Conservation (phyloP, 805 yeast species). For the Pichia deserticola region DNA sequence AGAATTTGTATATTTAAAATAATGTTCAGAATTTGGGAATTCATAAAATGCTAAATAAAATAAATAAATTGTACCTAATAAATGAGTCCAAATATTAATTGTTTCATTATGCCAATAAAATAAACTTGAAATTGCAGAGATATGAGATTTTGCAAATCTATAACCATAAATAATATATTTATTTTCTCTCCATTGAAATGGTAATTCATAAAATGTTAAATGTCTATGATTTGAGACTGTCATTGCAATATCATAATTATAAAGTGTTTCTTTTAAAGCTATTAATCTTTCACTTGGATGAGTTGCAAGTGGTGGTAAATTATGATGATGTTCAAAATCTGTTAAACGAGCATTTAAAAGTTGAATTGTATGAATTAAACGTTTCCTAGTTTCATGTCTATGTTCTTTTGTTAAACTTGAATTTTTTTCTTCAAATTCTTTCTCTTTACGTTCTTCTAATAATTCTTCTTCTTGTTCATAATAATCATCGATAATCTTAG, state of each 20-base stretch:
- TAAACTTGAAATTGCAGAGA: slow-evolving; percentile 52
- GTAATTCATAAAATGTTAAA: slow-evolving; percentile 79
- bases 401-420: not conserved
- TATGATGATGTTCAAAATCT: slow-evolving; percentile 30
- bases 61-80: slow-evolving; percentile 58
- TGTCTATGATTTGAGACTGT: slow-evolving; percentile 37
- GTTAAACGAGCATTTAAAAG: slow-evolving; percentile 35
- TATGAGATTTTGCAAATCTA: slow-evolving; percentile 64
- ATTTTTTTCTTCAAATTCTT: slow-evolving; percentile 7
- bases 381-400: slow-evolving; percentile 13
- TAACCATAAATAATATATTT: slow-evolving; percentile 79
- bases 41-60: slow-evolving; percentile 49
- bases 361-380: slow-evolving; percentile 30
- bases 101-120: slow-evolving; percentile 76
- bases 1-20: slow-evolving; percentile 27
- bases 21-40: slow-evolving; percentile 56
- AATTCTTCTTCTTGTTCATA: slow-evolving; percentile 19
- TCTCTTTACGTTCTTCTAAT: slow-evolving; percentile 11
- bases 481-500: slow-evolving; percentile 24
- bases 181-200: slow-evolving; percentile 91
- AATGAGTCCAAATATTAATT: slow-evolving; percentile 89
- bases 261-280: slow-evolving; percentile 30
- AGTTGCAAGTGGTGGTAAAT: slow-evolving; percentile 19
- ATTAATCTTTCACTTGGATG: slow-evolving; percentile 23
- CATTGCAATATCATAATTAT: slow-evolving; percentile 41